These are phyloP conservation scores for Thermothelomyces thermophilus DNA, from an alignment of 2,329 filamentous ascomycete species.

Conservation along the genomic window DNA sequence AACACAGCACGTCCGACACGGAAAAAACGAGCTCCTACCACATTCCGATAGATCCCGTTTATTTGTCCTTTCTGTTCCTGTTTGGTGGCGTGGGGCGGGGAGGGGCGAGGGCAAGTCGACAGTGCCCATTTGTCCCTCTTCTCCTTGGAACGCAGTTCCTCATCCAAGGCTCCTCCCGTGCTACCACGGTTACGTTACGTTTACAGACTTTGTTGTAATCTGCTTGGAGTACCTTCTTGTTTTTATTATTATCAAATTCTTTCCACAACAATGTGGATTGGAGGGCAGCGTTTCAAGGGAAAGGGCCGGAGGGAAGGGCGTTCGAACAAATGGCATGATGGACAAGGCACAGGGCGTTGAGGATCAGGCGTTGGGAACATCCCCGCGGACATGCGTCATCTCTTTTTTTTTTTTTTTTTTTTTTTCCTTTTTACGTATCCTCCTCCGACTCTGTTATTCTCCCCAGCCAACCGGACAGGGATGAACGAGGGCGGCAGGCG, in stretches of 20 bases:
- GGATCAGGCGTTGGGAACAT: conserved; percentile 1
- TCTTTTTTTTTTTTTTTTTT: background rate
- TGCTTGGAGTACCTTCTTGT: conserved; percentile 8
- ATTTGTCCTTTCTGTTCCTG: background rate
- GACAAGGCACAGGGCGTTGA: conserved; percentile 3
- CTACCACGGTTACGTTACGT: background rate
- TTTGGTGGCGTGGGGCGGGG: background rate
- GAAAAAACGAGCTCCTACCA: background rate
- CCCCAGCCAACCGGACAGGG: too few relatives aligned
- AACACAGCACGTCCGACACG: background rate
- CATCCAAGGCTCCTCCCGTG: background rate
- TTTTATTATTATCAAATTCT: too few relatives aligned
- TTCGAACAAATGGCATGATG: conserved; percentile 8
- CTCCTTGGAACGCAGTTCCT: background rate
- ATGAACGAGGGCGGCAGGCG: too few relatives aligned
- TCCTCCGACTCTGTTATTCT: too few relatives aligned
- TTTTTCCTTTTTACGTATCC: too few relatives aligned
- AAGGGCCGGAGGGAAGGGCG: too few relatives aligned
- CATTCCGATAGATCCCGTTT: background rate
- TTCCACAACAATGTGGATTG: background rate
- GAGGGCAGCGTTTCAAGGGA: too few relatives aligned
- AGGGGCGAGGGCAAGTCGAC: background rate
- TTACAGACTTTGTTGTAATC: conserved; percentile 5
- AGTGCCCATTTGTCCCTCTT: background rate
- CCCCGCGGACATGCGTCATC: background rate